Percentiles rank a stretch among this genome's conserved stretches.
Evolutionary conservation across 306 rosid species (phyloP).

Genomic region (barrel medic (Medicago truncatula)): MtrunA17r5.0-ANR NC_053045.1:49130501-49131000

Average conservation of each 20-base stretch:
- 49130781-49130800: conserved; percentile 81
- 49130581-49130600: conserved; percentile 4
- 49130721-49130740: conserved; percentile 75
- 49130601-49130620: conserved; percentile 34
- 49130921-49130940: conserved; percentile 5
- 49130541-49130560: conserved; percentile 25
- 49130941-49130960: neutral
- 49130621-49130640: conserved; percentile 36
- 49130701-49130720: conserved; percentile 24
- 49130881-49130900: conserved; percentile 83
- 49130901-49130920: conserved; percentile 33
- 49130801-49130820: conserved; percentile 56
- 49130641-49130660: conserved; percentile 10
- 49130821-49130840: conserved; percentile 52
- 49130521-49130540: conserved; percentile 9
- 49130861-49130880: conserved; percentile 81
- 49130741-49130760: conserved; percentile 96
- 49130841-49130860: conserved; percentile 74
- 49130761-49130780: conserved; percentile 91
- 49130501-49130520: neutral
- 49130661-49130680: conserved; percentile 24
- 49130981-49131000: conserved; percentile 19
- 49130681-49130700: conserved; percentile 19
- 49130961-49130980: conserved; percentile 17
- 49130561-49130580: conserved; percentile 17